These are phyloP conservation scores for Globisporangium emineosum DNA, from an alignment of 352 stramenopile species.

Conservation along the genomic window DNA sequence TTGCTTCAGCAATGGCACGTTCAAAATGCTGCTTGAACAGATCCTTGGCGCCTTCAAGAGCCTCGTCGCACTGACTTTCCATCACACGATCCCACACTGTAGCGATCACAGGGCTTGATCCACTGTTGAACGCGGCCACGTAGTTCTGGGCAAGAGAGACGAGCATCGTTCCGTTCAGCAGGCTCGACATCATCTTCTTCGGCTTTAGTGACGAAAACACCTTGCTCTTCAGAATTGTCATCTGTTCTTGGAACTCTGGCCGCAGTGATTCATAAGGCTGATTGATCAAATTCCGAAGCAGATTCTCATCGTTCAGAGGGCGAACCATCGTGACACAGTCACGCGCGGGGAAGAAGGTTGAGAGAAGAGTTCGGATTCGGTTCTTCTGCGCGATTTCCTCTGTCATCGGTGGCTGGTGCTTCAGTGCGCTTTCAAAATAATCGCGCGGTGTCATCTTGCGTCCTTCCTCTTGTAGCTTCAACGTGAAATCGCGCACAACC, in stretches of 20 bases:
- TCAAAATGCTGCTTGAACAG: conserved; percentile 41
- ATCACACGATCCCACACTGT: conserved; percentile 82
- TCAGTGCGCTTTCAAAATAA: conserved; percentile 75
- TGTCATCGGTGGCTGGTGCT: conserved; percentile 43
- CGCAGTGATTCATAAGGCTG: conserved; percentile 59
- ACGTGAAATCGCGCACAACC: conserved; percentile 77
- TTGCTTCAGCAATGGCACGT: conserved; percentile 23
- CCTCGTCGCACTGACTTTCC: conserved; percentile 62
- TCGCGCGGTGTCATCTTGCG: conserved; percentile 51
- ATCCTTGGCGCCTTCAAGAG: conserved; percentile 52
- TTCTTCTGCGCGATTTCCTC: conserved; percentile 64
- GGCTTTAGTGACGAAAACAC: conserved; percentile 51
- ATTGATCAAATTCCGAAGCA: conserved; percentile 47
- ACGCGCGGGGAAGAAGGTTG: conserved; percentile 66
- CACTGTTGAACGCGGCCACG: conserved; percentile 63
- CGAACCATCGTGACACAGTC: conserved; percentile 82
- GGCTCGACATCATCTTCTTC: conserved; percentile 62
- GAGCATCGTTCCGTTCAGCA: conserved; percentile 68
- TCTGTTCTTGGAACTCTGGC: conserved; percentile 58
- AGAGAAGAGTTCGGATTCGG: conserved; percentile 49
- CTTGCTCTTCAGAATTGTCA: conserved; percentile 55
- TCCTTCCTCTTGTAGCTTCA: conserved; percentile 62
- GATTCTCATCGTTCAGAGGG: conserved; percentile 59
- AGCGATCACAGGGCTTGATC: conserved; percentile 69
- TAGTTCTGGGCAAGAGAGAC: conserved; percentile 63